Conservation (phyloP, 106 monocot genomes). For the Xerophyta viscosa region DNA sequence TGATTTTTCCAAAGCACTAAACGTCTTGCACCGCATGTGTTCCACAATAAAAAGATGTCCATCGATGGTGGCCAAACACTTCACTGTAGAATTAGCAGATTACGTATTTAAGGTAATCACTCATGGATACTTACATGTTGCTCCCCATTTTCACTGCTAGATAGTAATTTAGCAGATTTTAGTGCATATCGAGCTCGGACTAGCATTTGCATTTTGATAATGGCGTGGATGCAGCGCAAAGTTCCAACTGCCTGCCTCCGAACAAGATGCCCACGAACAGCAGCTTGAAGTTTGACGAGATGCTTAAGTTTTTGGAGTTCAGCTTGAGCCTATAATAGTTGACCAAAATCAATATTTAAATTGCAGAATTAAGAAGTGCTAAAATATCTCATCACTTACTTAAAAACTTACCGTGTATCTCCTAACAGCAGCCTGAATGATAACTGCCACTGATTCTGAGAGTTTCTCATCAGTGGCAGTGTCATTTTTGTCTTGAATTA, state of each 20-base stretch:
- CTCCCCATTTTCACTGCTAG: slow-evolving; percentile 4
- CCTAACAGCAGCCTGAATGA: slow-evolving; percentile 76
- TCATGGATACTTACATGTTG: neutral
- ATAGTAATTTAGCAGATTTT: slow-evolving; percentile 5
- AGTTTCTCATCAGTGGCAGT: slow-evolving; percentile 11
- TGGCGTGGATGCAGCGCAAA: slow-evolving; percentile 68
- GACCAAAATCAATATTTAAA: too few relatives aligned
- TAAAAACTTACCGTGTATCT: slow-evolving; percentile 47
- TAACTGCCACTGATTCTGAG: slow-evolving; percentile 33
- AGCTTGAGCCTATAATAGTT: slow-evolving; percentile 54
- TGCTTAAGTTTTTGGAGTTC: slow-evolving; percentile 46
- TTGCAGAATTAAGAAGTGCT: too few relatives aligned
- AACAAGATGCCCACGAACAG: slow-evolving; percentile 70
- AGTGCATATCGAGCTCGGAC: slow-evolving; percentile 46
- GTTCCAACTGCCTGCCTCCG: slow-evolving; percentile 71
- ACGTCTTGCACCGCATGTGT: too few relatives aligned
- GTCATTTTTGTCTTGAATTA: neutral
- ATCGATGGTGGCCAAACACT: too few relatives aligned
- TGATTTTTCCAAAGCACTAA: too few relatives aligned
- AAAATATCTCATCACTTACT: too few relatives aligned
- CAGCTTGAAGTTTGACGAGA: slow-evolving; percentile 86
- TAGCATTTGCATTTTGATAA: slow-evolving; percentile 78
- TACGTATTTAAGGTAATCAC: too few relatives aligned
- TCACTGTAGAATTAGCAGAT: too few relatives aligned
- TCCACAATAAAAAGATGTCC: too few relatives aligned